Percentiles rank a stretch among this genome's conserved stretches.
These are phyloP conservation scores for Acanthamoeba polyphaga DNA, from an alignment of 208 protist genomes.

Conservation along the genomic window DNA sequence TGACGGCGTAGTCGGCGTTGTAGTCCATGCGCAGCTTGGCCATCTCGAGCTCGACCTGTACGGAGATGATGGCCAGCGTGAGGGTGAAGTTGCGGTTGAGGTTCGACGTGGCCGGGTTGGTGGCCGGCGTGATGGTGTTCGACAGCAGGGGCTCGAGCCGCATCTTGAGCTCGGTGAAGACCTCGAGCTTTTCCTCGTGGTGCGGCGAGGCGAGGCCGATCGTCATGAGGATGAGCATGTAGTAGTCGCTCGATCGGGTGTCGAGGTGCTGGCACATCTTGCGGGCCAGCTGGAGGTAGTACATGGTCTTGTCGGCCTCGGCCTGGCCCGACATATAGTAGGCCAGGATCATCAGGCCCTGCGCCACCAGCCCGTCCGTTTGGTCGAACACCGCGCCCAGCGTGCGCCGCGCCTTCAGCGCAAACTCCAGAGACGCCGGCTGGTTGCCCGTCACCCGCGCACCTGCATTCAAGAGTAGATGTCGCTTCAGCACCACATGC, in stretches of 20 bases:
- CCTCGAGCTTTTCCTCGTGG: constrained; percentile 69
- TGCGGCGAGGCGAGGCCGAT: constrained; percentile 73
- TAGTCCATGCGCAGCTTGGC: constrained; percentile 75
- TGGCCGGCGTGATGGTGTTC: not conserved
- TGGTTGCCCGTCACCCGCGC: constrained; percentile 53
- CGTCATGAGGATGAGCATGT: constrained; percentile 77
- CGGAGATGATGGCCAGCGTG: constrained; percentile 73
- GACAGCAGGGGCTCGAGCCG: constrained; percentile 71
- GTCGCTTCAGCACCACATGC: not conserved
- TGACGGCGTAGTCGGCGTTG: constrained; percentile 69
- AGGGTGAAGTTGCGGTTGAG: constrained; percentile 67
- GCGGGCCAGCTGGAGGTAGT: constrained; percentile 73
- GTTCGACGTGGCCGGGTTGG: not conserved
- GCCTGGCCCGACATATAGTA: constrained; percentile 76
- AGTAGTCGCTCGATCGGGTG: constrained; percentile 66
- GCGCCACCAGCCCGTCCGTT: constrained; percentile 69
- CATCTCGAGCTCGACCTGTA: constrained; percentile 70
- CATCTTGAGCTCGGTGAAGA: constrained; percentile 75
- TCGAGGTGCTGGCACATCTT: constrained; percentile 76
- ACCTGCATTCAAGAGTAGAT: not conserved
- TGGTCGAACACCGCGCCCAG: constrained; percentile 73
- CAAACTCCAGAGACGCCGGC: constrained; percentile 50
- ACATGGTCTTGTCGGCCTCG: constrained; percentile 75
- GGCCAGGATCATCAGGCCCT: constrained; percentile 73
- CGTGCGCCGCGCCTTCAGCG: constrained; percentile 44